phyloP scores from a whole-genome alignment of 2,329 filamentous ascomycete genomes.

The Pleomassaria siparia region DNA sequence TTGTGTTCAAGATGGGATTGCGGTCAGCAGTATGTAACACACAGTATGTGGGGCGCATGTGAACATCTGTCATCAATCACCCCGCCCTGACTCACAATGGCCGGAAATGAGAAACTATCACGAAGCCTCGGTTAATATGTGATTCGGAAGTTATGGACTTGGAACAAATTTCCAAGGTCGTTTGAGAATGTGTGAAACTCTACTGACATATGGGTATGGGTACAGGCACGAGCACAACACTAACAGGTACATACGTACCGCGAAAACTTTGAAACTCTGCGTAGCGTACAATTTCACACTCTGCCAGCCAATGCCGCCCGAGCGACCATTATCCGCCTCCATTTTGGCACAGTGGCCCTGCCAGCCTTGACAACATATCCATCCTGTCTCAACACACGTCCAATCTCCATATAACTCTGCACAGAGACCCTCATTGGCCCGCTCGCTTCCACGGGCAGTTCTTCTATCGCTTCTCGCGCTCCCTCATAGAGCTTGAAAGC shows the following conservation, averaged over 20 bases:
- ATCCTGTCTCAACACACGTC: slow-evolving; percentile 58
- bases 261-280: not conserved
- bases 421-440: slow-evolving; percentile 69
- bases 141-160: no score
- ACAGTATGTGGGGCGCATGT: no score
- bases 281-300: not conserved
- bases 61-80: no score
- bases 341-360: slow-evolving; percentile 50
- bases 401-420: slow-evolving; percentile 77
- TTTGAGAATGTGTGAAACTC: no score
- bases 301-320: slow-evolving; percentile 54
- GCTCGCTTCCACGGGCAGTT: slow-evolving; percentile 61
- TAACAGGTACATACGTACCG: not conserved
- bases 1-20: no score
- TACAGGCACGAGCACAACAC: not conserved
- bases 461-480: slow-evolving; percentile 60
- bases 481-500: slow-evolving; percentile 63
- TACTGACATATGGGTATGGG: no score
- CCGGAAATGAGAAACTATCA: no score
- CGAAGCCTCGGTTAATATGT: no score
- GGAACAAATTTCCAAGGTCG: no score
- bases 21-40: no score
- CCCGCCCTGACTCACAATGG: no score
- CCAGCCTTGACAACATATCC: slow-evolving; percentile 49
- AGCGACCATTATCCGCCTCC: slow-evolving; percentile 57